Conservation (phyloP, 345 rosid species). For the Populus deltoides region DNA sequence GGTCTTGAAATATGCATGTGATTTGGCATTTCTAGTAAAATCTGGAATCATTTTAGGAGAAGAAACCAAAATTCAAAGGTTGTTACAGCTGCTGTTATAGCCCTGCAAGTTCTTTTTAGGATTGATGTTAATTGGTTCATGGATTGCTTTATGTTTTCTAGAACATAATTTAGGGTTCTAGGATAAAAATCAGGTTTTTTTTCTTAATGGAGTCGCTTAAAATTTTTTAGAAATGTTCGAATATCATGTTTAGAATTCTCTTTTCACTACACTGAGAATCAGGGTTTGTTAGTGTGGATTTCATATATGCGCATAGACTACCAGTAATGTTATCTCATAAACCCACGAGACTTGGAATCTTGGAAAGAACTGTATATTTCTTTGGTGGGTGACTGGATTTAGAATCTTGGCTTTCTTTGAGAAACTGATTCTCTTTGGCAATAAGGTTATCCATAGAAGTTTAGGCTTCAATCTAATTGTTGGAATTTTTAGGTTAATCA, state of each 20-base stretch:
- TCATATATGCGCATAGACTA: neutral
- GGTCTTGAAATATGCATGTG: no score
- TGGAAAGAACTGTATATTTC: neutral
- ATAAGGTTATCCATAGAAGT: no score
- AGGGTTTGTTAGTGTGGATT: neutral
- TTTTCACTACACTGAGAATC: neutral
- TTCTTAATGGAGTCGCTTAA: no score
- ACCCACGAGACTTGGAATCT: neutral
- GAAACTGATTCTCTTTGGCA: neutral
- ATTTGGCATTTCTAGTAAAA: no score
- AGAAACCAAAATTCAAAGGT: no score
- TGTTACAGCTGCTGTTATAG: no score
- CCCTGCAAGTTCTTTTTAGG: no score
- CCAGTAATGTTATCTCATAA: neutral
- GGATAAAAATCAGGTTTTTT: no score
- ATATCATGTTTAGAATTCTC: neutral
- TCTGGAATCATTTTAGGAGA: no score
- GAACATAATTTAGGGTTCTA: no score
- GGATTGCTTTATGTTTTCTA: no score
- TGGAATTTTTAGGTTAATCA: neutral
- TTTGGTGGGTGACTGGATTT: neutral
- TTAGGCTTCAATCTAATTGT: neutral
- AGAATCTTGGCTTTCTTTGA: neutral
- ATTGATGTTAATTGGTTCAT: no score
- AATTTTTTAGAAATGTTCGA: neutral